phyloP scores from a whole-genome alignment of 306 rosid genomes.

The Fagus crenata region DNA sequence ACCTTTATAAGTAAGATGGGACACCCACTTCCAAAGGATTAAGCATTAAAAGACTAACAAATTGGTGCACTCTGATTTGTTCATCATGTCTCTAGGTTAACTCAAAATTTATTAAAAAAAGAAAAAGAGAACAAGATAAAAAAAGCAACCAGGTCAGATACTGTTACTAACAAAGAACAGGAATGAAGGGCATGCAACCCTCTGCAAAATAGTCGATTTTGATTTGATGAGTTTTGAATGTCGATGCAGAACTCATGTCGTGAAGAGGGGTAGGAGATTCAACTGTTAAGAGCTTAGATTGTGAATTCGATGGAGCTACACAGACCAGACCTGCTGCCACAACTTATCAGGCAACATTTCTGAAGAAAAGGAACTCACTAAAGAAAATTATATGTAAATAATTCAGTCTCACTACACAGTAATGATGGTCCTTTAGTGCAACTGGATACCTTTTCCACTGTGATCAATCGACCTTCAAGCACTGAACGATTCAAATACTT shows the following conservation, averaged over 20 bases:
- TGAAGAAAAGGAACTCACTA: conserved; percentile 18
- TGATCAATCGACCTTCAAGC: conserved; percentile 48
- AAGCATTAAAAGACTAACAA: conserved; percentile 32
- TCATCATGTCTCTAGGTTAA: conserved; percentile 29
- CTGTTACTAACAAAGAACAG: conserved; percentile 41
- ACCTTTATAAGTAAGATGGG: conserved; percentile 4
- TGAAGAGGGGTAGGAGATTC: conserved; percentile 32
- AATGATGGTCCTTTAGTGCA: conserved; percentile 21
- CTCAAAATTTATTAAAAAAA: conserved; percentile 14
- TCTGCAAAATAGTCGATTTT: conserved; percentile 45
- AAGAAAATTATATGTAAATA: not conserved
- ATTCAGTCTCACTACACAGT: conserved; percentile 7
- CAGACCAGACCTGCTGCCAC: conserved; percentile 53
- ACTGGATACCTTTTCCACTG: conserved; percentile 51
- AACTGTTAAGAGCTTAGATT: conserved; percentile 52
- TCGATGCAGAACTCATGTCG: conserved; percentile 50
- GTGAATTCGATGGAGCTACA: conserved; percentile 56
- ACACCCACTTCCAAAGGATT: not conserved
- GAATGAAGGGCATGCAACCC: conserved; percentile 40
- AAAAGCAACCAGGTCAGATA: conserved; percentile 28
- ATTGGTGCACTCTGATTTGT: conserved; percentile 26
- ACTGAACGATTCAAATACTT: conserved; percentile 44
- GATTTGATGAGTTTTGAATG: conserved; percentile 43
- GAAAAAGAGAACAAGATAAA: not conserved
- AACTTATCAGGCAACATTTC: conserved; percentile 50